Conservation (phyloP, 2,329 filamentous ascomycete genomes). For the Nectriaceae sp. region DNA sequence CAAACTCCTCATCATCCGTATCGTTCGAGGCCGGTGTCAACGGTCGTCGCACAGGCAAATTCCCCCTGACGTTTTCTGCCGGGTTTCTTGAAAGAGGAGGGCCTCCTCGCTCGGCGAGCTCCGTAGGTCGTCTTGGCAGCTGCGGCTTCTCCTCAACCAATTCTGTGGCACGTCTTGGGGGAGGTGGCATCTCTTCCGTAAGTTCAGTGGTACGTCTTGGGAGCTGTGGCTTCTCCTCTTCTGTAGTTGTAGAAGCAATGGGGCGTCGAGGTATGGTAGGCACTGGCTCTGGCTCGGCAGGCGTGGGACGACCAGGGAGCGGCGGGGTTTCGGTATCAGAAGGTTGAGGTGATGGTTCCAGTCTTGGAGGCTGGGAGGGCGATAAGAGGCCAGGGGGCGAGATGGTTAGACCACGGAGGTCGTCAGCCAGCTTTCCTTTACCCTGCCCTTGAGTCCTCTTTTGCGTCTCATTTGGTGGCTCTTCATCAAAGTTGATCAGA, state of each 20-base stretch:
- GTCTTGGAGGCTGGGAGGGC: slow-evolving; percentile 15
- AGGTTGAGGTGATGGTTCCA: slow-evolving; percentile 4
- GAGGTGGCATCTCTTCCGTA: slow-evolving; percentile 2
- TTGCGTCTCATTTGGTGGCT: slow-evolving; percentile 6
- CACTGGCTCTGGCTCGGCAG: slow-evolving; percentile 4
- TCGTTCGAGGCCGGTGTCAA: slow-evolving; percentile 28
- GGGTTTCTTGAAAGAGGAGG: slow-evolving; percentile 22
- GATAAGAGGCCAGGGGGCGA: slow-evolving; percentile 28
- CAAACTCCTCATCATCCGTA: slow-evolving; percentile 38
- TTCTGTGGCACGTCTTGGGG: slow-evolving; percentile 14
- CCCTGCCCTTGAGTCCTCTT: slow-evolving; percentile 13
- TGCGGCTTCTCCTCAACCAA: slow-evolving; percentile 10
- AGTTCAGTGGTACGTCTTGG: not conserved
- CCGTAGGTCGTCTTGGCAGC: slow-evolving; percentile 17
- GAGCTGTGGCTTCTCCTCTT: not conserved
- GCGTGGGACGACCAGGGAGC: slow-evolving; percentile 14
- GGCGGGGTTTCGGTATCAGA: slow-evolving; percentile 12
- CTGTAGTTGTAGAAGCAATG: not conserved
- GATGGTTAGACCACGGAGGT: slow-evolving; percentile 31
- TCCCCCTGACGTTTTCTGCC: slow-evolving; percentile 7
- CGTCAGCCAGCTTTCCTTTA: slow-evolving; percentile 20
- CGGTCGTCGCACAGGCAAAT: slow-evolving; percentile 17
- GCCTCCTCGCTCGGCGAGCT: slow-evolving; percentile 6
- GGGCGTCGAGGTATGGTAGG: slow-evolving; percentile 16
- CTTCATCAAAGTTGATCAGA: slow-evolving; percentile 33